Conservation (phyloP, 768 basidiomycete genomes). For the Suillus cothurnatus region DNA sequence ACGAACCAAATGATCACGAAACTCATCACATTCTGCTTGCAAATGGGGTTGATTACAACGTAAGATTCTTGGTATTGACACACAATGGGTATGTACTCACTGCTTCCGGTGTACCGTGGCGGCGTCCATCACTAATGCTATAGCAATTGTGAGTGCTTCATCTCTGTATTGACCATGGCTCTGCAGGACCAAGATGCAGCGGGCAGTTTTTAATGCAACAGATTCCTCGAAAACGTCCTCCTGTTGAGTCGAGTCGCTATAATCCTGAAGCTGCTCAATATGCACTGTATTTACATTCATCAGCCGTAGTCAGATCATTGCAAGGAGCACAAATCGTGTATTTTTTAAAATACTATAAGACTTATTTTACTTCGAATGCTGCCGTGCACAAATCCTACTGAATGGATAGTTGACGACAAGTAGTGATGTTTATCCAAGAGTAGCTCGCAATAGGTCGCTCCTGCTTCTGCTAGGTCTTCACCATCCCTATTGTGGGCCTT, state of each 20-base stretch:
- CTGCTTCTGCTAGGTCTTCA: no score
- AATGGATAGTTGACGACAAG: no score
- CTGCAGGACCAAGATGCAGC: conserved; percentile 17
- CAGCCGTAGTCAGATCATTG: no score
- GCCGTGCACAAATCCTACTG: background rate
- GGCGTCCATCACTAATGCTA: conserved; percentile 14
- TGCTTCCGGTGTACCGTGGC: conserved; percentile 15
- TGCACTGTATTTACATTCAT: no score
- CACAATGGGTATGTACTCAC: background rate
- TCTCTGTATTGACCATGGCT: background rate
- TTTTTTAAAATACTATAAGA: background rate
- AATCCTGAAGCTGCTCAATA: no score
- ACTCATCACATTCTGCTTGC: conserved; percentile 21
- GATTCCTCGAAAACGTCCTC: background rate
- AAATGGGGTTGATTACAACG: conserved; percentile 32
- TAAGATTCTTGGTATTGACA: background rate
- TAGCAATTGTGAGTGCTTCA: conserved; percentile 19
- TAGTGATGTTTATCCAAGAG: no score
- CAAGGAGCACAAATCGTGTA: background rate
- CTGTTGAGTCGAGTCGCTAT: background rate
- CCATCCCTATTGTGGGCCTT: background rate
- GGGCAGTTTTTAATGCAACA: conserved; percentile 11
- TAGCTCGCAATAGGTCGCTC: no score
- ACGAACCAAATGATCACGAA: conserved; percentile 18
- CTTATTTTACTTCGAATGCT: background rate